phyloP scores from a whole-genome alignment of 805 yeast genomes.

The Myxozyma sirexii region DNA sequence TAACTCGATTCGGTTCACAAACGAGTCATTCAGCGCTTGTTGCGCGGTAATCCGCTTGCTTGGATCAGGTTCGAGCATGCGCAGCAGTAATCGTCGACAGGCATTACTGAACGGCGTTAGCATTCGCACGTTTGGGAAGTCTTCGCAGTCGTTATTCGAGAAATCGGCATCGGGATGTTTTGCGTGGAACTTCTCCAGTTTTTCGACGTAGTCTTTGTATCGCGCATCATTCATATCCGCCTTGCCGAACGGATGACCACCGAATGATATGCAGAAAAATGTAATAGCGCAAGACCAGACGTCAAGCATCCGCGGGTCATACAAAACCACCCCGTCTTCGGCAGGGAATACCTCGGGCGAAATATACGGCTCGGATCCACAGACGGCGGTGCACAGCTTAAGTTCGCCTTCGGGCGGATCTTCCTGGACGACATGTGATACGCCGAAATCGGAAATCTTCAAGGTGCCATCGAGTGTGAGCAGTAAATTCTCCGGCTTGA shows the following conservation, averaged over 20 bases:
- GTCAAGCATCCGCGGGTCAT: slow-evolving; percentile 82
- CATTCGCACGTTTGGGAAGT: slow-evolving; percentile 24
- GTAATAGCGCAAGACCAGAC: slow-evolving; percentile 94
- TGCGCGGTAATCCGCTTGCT: slow-evolving; percentile 71
- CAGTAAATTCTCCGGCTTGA: slow-evolving; percentile 83
- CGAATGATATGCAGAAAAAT: slow-evolving; percentile 75
- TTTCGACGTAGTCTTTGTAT: slow-evolving; percentile 29
- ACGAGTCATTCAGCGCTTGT: slow-evolving; percentile 76
- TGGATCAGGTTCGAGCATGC: slow-evolving; percentile 86
- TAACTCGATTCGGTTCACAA: slow-evolving; percentile 50
- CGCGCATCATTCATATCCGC: slow-evolving; percentile 39
- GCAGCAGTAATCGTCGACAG: slow-evolving; percentile 54
- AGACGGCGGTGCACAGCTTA: slow-evolving; percentile 71
- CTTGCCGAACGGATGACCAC: slow-evolving; percentile 40
- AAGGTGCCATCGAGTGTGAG: slow-evolving; percentile 71
- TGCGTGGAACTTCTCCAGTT: slow-evolving; percentile 17
- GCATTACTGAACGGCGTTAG: slow-evolving; percentile 28
- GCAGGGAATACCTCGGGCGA: slow-evolving; percentile 71
- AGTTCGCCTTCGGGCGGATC: slow-evolving; percentile 51
- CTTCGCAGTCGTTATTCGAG: slow-evolving; percentile 13
- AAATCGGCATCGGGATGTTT: slow-evolving; percentile 31
- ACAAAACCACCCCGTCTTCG: slow-evolving; percentile 38
- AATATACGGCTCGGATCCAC: slow-evolving; percentile 87
- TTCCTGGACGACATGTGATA: slow-evolving; percentile 61
- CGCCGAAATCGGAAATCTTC: slow-evolving; percentile 90